These are phyloP conservation scores for Chenopodium suecicum DNA, from an alignment of 148 eudicot species.

Conservation along the genomic window DNA sequence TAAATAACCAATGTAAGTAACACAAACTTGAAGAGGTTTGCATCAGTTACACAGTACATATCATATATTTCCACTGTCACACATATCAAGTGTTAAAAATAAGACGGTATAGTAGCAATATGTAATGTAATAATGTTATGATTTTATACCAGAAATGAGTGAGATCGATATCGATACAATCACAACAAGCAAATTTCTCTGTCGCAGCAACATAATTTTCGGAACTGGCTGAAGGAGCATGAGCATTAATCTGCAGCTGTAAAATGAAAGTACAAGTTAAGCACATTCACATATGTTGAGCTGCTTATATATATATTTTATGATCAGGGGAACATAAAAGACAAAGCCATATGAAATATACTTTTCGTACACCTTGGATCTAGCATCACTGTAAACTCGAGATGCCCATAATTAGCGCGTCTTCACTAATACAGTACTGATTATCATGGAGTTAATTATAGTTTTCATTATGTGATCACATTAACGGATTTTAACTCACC, in stretches of 20 bases:
- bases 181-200: conserved; percentile 27
- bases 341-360: neutral
- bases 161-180: conserved; percentile 27
- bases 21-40: neutral
- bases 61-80: too few species aligned
- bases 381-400: neutral
- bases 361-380: conserved; percentile 15
- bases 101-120: neutral
- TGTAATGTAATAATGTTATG: neutral
- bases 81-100: too few species aligned
- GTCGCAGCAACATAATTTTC: conserved; percentile 21
- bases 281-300: neutral
- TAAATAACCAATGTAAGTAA: too few species aligned
- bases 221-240: neutral
- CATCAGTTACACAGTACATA: neutral
- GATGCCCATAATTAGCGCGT: conserved; percentile 2
- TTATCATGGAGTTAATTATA: too few species aligned
- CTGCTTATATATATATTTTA: neutral
- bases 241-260: neutral
- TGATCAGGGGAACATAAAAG: neutral
- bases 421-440: neutral
- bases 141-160: conserved; percentile 33
- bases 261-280: neutral
- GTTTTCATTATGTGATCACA: neutral
- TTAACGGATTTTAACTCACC: neutral